phyloP scores from a whole-genome alignment of 2,329 filamentous ascomycete species.

The Leptosphaerulina australis region DNA sequence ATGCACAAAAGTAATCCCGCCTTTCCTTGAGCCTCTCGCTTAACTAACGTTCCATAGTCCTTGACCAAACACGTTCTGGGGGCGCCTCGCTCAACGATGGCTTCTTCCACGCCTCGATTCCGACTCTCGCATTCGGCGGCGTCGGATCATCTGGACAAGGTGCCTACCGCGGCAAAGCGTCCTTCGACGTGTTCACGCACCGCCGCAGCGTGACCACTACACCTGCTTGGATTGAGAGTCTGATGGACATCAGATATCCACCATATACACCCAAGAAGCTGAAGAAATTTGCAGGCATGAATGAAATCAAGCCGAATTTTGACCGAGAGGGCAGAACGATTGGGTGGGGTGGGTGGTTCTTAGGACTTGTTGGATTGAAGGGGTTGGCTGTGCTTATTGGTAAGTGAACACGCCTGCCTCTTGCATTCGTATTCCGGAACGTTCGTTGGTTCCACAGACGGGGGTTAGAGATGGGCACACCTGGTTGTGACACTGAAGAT shows the following conservation, averaged over 20 bases:
- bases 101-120: conserved; percentile 73
- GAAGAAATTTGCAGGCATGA: conserved; percentile 58
- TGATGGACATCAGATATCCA: conserved; percentile 71
- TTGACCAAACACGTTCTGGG: conserved; percentile 57
- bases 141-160: conserved; percentile 80
- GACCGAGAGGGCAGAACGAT: conserved; percentile 59
- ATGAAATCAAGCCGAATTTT: conserved; percentile 63
- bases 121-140: conserved; percentile 79
- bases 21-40: not conserved
- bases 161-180: conserved; percentile 76
- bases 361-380: conserved; percentile 40
- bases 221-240: conserved; percentile 69
- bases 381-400: conserved; percentile 38
- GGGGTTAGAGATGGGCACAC: not conserved
- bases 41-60: conserved; percentile 37
- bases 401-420: conserved; percentile 34
- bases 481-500: not conserved
- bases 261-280: conserved; percentile 63
- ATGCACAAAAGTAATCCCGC: conserved; percentile 68
- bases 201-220: conserved; percentile 65
- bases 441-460: not conserved
- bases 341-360: conserved; percentile 44
- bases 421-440: not conserved
- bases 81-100: conserved; percentile 61
- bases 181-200: conserved; percentile 72